Base-by-base conservation (phyloP, 2,329 filamentous ascomycete species). In the Nemania sp. region DNA sequence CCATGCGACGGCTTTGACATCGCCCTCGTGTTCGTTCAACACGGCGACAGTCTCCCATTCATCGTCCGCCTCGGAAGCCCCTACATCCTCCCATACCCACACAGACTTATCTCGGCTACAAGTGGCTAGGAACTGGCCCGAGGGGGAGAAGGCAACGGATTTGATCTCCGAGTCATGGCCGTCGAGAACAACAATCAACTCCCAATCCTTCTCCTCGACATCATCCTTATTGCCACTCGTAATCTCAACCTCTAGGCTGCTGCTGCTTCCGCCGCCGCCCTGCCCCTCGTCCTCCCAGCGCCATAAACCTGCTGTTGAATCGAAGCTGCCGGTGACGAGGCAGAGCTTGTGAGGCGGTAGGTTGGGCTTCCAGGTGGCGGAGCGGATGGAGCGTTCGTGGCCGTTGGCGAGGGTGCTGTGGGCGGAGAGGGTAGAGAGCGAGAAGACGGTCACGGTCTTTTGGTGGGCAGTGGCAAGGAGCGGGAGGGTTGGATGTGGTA, bases 1-100 rank as follows among this genome's bases (percentile, higher is more conserved):
- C 96, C 96, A 99, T 2, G 90, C 89, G 1, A 99, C 93, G 71
- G 90, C 93, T 80, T 99, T 99, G 73, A 99, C 94, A 80, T 99
- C 96, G 24, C 93, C 94, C 54, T 94, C 92, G 79, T 99, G 96
- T 81, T 98, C 96, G 80, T 93, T 93, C 76, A 98, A 86, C 61
- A 98, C 95, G 0, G 95, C 96, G 18, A 98, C 90, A 1, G 96
- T 98, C 85, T 99, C 96, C 84, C 94, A 98, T 78, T 98, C 96
- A 79, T 97, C 95, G 63, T 97, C 94, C 18, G 91, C 92, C 73
- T 92, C 91, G 63, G 83, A 82, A 8, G 82, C 81, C 45, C 88
- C 88, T 62, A 98, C 88, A 79, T 98, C 96, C 81, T 99, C 96
- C 96, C 96, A 99, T 74, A 99, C 93, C 96, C 96, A 99, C 20